Evolutionary conservation across 257 asterid species (phyloP), one percentile per base, ranked within the genome.

Genomic region (Rehmannia glutinosa): DNA sequence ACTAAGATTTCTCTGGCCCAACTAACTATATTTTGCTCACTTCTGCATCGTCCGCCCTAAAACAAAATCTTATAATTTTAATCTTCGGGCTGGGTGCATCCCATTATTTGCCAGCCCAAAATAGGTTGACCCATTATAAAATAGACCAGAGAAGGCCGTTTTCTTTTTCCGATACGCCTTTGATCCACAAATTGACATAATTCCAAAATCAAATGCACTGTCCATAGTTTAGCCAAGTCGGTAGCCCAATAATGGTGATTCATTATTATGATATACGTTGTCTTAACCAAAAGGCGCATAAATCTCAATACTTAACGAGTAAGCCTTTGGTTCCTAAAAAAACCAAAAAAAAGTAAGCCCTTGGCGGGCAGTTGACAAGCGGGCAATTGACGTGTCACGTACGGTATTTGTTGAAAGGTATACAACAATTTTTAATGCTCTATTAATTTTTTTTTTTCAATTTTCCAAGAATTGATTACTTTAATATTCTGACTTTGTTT

Each of bases 391-490:
- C 74, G 68, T 62, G 66, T 15, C 36, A 52, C 30, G 2, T 61
- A 54, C 45, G 77, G 58, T 41, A 61, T 67, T 47, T 62, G 1
- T 5, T 33, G 57, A 62, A 66, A 71, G 62, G 1, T 55, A 52
- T 15, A 39, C 59, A 36, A 35, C 11, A 35, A 54, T 28, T 50
- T 6, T 24, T 35, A 24, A n/a, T 10, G 25, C 6, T 4, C n/a
- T n/a, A n/a, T n/a, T n/a, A n/a, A n/a, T n/a, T n/a, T n/a, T n/a
- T n/a, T n/a, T n/a, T n/a, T 8, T 55, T 5, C 28, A 1, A 45
- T 70, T 24, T 49, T 6, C 7, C 5, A 27, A 20, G 8, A 8
- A 13, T 25, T 36, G 0, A 6, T 0, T 41, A 6, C 20, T 20
- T 38, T 58, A n/a, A 15, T 39, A 61, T 23, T 42, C 6, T 23